These are phyloP conservation scores for Fusarium guadeloupense DNA, from an alignment of 2,329 filamentous ascomycete genomes.

Conservation along the genomic window DNA sequence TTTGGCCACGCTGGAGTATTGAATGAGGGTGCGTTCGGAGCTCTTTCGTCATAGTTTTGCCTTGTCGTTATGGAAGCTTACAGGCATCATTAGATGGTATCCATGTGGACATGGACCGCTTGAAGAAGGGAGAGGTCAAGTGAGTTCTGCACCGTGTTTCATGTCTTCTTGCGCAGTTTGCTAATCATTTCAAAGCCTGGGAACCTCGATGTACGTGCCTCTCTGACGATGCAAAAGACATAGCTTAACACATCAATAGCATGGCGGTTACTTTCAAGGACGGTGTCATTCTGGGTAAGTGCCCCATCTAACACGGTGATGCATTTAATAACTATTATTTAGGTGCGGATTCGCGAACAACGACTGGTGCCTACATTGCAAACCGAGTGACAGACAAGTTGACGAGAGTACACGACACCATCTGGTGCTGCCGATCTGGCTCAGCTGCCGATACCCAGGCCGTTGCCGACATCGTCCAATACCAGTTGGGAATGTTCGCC, in stretches of 20 bases:
- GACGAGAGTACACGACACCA: conserved; percentile 97
- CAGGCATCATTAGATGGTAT: conserved; percentile 80
- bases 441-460: conserved; percentile 98
- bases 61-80: conserved; percentile 37
- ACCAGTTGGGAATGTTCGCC: conserved; percentile 92
- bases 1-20: conserved; percentile 70
- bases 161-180: neutral
- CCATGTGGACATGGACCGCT: conserved; percentile 96
- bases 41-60: conserved; percentile 36
- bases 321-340: conserved; percentile 23
- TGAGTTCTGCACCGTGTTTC: conserved; percentile 58
- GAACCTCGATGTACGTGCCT: conserved; percentile 88
- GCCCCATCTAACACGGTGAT: neutral
- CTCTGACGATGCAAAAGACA: conserved; percentile 37
- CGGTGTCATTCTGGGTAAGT: conserved; percentile 87
- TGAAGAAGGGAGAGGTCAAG: conserved; percentile 99
- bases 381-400: conserved; percentile 99
- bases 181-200: conserved; percentile 71
- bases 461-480: conserved; percentile 96
- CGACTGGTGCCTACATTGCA: conserved; percentile 96
- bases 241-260: conserved; percentile 57
- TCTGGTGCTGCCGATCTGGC: conserved; percentile 99
- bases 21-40: conserved; percentile 65
- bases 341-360: conserved; percentile 96
- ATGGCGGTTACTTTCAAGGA: conserved; percentile 99